These are phyloP conservation scores for Rosa persica DNA, from an alignment of 306 rosid genomes.

Conservation along the genomic window DNA sequence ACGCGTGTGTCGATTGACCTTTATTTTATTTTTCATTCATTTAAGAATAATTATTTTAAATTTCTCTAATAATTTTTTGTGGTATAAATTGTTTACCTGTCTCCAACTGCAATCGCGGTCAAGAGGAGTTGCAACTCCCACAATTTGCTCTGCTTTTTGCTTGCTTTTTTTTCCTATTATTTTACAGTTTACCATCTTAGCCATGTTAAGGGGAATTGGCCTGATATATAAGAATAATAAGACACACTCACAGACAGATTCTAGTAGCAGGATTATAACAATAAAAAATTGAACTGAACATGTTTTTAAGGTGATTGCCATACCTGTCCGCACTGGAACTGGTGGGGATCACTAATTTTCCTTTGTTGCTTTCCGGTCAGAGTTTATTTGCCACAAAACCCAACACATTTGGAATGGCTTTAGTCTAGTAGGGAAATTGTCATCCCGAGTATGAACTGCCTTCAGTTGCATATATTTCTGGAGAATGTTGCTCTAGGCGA, in stretches of 20 bases:
- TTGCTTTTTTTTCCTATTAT: neutral
- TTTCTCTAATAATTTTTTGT: too few relatives aligned
- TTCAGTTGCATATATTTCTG: neutral
- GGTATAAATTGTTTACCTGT: too few relatives aligned
- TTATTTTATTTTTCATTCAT: too few relatives aligned
- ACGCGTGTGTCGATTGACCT: too few relatives aligned
- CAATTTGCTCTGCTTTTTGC: neutral
- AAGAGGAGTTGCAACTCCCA: neutral
- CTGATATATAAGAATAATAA: too few relatives aligned
- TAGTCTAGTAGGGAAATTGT: neutral
- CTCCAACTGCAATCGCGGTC: neutral
- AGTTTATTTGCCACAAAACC: neutral
- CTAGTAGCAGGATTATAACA: too few relatives aligned
- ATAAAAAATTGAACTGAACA: too few relatives aligned
- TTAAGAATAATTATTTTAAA: too few relatives aligned
- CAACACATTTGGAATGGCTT: neutral
- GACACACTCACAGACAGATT: too few relatives aligned
- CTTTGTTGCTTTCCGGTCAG: neutral
- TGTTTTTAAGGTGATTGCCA: too few relatives aligned
- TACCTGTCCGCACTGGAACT: neutral
- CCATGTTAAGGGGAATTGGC: neutral
- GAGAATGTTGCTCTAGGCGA: neutral
- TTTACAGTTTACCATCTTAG: neutral
- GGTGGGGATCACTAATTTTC: neutral
- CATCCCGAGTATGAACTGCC: neutral